These are phyloP conservation scores for Samsoniella hepiali DNA, from an alignment of 2,329 filamentous ascomycete species.

Conservation along the genomic window DNA sequence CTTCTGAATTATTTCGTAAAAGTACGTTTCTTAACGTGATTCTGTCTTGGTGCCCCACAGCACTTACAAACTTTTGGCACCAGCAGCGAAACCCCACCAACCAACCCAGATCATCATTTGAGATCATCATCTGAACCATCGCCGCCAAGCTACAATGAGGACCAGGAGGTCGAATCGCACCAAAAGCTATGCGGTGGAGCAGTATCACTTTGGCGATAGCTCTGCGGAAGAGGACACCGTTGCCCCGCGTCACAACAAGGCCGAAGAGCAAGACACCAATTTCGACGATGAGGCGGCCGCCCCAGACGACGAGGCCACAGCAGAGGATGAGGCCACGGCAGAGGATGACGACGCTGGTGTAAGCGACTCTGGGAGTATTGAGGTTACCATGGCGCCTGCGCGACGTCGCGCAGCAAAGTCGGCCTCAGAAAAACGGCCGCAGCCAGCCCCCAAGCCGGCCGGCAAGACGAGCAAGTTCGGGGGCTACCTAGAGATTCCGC, in stretches of 20 bases:
- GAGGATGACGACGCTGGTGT: constrained; percentile 31
- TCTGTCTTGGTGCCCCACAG: constrained; percentile 9
- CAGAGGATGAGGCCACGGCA: constrained; percentile 32
- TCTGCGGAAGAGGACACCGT: constrained; percentile 29
- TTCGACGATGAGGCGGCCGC: constrained; percentile 27
- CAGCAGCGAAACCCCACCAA: constrained; percentile 4
- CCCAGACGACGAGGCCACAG: constrained; percentile 20
- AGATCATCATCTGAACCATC: not conserved
- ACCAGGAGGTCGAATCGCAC: constrained; percentile 37
- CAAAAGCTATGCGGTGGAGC: constrained; percentile 33
- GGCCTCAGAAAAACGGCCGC: constrained; percentile 12
- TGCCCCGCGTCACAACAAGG: constrained; percentile 24
- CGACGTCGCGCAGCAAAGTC: constrained; percentile 14
- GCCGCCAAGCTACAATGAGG: constrained; percentile 28
- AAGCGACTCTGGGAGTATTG: constrained; percentile 26
- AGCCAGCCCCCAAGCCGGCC: constrained; percentile 28
- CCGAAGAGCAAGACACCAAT: constrained; percentile 31
- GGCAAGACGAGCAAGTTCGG: constrained; percentile 26
- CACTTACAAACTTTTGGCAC: constrained; percentile 9
- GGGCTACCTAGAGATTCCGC: constrained; percentile 32
- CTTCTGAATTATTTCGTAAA: not conserved
- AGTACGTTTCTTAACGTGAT: not conserved
- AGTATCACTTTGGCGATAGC: constrained; percentile 35
- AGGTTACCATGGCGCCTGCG: constrained; percentile 14
- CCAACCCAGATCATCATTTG: not conserved